Base-by-base conservation (phyloP, 2,329 filamentous ascomycete species). In the Fusarium palustre region DNA sequence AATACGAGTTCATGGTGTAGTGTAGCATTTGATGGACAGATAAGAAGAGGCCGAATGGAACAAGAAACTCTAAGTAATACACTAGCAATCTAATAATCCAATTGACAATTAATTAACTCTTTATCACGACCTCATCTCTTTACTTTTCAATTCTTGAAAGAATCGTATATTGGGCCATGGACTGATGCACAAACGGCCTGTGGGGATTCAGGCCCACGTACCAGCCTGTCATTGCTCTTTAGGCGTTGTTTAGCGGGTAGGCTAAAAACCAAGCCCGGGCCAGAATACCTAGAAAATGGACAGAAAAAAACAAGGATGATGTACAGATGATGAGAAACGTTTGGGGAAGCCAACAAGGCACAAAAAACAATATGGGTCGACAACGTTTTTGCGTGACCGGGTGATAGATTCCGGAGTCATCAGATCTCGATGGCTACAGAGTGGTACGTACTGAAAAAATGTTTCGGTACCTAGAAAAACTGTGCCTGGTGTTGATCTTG, bases 181-280 rank as follows among this genome's bases (percentile, higher is more conserved):
- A 62, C 60, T 66, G 66, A 69, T 66, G 53, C 52, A 64, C 56
- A 46, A 31, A 56, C 47, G 8, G 28, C 49, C 30, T 43, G 62
- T 70, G 66, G 63, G 39, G 64, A 64, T 55, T 59, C 20, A 41
- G 65, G 43, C 48, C 50, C 61, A 66, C 39, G 50, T 48, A 59
- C 34, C 39, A 64, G 65, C 65, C 60, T 61, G 54, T 55, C 47
- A 45, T 47, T 55, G 39, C 46, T 55, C 47, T 60, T 64, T 60
- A 52, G 60, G 56, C 33, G 53, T 30, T 64, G 59, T 50, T 61
- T 56, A 66, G 72, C 70, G 72, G 72, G 63, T 71, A 72, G 58
- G 68, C 72, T 74, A 73, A 70, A 70, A 72, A 59, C 59, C 69
- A 68, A 66, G 71, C 57, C 58, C n/a, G n/a, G n/a, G n/a, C 48